Percentiles rank a stretch among this genome's conserved stretches.
Conservation (phyloP, 1,284 basidiomycete species). For the Kwoniella shivajii region DNA sequence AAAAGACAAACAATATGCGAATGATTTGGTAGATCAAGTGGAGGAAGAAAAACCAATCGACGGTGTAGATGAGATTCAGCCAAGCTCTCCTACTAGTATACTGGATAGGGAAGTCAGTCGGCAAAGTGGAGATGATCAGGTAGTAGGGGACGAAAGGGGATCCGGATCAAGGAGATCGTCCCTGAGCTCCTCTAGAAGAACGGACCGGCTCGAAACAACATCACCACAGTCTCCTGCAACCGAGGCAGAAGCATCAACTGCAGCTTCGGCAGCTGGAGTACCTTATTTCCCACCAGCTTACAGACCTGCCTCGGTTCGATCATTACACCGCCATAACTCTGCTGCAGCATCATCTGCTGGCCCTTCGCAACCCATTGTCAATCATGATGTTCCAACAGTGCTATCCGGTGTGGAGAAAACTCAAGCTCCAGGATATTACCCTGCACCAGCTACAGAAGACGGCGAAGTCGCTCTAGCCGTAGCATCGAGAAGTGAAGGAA, state of each 20-base stretch:
- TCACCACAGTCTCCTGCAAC: too few relatives aligned
- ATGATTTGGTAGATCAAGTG: constrained; percentile 1
- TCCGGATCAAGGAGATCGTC: neutral
- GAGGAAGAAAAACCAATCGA: constrained; percentile 21
- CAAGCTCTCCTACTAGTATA: constrained; percentile 3
- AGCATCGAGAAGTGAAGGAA: constrained; percentile 44
- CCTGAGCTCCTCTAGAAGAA: neutral
- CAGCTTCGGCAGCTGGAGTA: neutral
- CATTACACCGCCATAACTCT: constrained; percentile 11
- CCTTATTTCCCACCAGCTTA: constrained; percentile 49
- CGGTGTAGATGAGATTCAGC: neutral
- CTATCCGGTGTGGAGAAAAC: constrained; percentile 41
- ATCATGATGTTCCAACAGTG: neutral
- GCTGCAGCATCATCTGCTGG: constrained; percentile 13
- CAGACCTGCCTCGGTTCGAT: constrained; percentile 47
- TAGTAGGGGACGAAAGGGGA: neutral
- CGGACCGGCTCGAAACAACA: neutral
- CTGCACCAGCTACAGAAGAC: constrained; percentile 51
- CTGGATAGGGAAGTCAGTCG: too few relatives aligned
- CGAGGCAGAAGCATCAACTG: neutral
- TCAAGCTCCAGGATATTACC: constrained; percentile 48
- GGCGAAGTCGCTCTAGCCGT: constrained; percentile 48
- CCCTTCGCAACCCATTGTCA: neutral
- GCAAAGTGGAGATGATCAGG: neutral
- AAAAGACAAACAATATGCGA: constrained; percentile 13